phyloP scores from a whole-genome alignment of 1,284 basidiomycete genomes.

The Apiotrichum mycotoxinovorans region DNA sequence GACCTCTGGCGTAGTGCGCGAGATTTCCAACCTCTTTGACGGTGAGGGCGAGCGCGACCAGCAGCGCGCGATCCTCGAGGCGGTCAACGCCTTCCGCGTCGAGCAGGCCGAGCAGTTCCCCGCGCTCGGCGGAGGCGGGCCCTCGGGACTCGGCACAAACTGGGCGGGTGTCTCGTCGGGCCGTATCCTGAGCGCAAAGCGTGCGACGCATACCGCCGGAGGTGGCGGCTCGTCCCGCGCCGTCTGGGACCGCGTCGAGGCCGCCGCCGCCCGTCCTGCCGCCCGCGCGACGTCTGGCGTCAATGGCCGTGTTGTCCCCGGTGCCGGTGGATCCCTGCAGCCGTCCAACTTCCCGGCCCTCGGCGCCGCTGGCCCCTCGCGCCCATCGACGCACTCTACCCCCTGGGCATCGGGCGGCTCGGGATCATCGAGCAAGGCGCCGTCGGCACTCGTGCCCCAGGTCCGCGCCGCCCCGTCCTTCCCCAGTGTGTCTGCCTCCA shows the following conservation, averaged over 20 bases:
- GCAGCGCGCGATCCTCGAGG: constrained; percentile 65
- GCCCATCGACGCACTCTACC: constrained; percentile 31
- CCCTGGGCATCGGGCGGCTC: constrained; percentile 45
- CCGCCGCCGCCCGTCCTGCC: constrained; percentile 63
- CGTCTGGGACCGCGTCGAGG: constrained; percentile 83
- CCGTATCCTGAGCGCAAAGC: constrained; percentile 76
- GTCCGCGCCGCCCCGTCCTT: constrained; percentile 29
- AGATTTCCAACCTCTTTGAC: constrained; percentile 69
- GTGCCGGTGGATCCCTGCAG: constrained; percentile 21
- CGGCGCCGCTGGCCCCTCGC: constrained; percentile 17
- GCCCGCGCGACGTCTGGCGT: constrained; percentile 51
- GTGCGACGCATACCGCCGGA: constrained; percentile 58
- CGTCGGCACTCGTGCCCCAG: constrained; percentile 31
- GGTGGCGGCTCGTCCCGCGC: constrained; percentile 61
- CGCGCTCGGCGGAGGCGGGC: constrained; percentile 59
- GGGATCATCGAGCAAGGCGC: constrained; percentile 31
- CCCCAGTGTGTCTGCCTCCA: constrained; percentile 7
- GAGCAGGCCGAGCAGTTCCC: constrained; percentile 83
- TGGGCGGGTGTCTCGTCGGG: constrained; percentile 76
- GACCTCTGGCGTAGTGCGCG: constrained; percentile 71
- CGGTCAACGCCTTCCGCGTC: constrained; percentile 78
- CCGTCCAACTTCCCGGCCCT: constrained; percentile 39
- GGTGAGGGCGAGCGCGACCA: constrained; percentile 74
- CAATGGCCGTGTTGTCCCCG: constrained; percentile 40
- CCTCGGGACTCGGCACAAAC: constrained; percentile 56